Conservation (phyloP, 23 red algal species). For the Gracilaria caudata region DNA sequence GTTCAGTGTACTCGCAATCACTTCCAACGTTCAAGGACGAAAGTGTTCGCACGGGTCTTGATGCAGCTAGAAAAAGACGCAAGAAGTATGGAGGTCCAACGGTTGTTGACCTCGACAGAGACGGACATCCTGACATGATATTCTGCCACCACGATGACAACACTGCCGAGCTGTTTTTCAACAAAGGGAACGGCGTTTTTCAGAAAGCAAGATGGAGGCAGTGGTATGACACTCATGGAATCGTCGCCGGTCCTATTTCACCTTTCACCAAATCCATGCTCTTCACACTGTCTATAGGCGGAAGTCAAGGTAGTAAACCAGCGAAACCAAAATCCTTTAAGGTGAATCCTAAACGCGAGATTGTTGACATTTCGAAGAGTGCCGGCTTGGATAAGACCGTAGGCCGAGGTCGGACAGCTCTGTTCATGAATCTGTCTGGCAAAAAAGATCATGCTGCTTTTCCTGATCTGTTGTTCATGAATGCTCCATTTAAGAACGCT, state of each 20-base stretch:
- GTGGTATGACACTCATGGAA: slow-evolving; percentile 26
- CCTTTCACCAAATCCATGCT: slow-evolving; percentile 2
- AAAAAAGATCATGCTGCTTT: not conserved
- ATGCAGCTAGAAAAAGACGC: not conserved
- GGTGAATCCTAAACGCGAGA: slow-evolving; percentile 5
- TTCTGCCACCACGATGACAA: slow-evolving; percentile 46
- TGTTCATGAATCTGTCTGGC: slow-evolving; percentile 28
- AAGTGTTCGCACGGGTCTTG: not conserved
- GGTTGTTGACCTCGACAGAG: slow-evolving; percentile 68
- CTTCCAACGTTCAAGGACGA: not conserved
- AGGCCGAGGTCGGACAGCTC: slow-evolving; percentile 15
- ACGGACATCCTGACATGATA: slow-evolving; percentile 67
- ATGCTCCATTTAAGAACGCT: slow-evolving; percentile 5
- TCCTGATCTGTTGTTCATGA: slow-evolving; percentile 23
- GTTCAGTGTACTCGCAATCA: not conserved
- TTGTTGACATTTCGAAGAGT: not conserved
- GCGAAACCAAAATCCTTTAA: slow-evolving; percentile 17
- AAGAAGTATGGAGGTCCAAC: slow-evolving; percentile 55
- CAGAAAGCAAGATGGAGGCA: not conserved
- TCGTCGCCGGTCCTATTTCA: not conserved
- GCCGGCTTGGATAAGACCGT: slow-evolving; percentile 8
- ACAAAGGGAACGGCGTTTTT: slow-evolving; percentile 51
- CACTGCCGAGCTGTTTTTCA: slow-evolving; percentile 33
- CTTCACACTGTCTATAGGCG: slow-evolving; percentile 17
- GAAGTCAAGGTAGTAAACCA: slow-evolving; percentile 24